Conservation (phyloP, 202 grass and related monocot species). For the Hordeum pubiflorum region DNA sequence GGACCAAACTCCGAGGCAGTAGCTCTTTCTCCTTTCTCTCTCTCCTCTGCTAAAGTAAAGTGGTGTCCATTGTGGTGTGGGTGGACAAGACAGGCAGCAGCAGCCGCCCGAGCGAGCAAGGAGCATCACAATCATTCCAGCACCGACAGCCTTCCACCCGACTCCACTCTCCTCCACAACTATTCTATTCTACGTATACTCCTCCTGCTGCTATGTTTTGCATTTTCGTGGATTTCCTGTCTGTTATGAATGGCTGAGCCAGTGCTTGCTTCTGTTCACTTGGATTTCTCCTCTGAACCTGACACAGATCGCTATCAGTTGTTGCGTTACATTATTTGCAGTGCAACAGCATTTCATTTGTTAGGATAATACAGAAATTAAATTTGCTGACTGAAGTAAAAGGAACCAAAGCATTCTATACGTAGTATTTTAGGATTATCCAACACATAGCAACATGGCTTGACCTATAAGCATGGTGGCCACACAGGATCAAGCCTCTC, state of each 20-base stretch:
- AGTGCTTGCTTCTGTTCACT: not conserved
- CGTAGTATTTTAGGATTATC: not conserved
- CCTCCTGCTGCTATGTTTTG: not conserved
- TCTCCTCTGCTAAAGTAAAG: slow-evolving; percentile 18
- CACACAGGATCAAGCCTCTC: not conserved
- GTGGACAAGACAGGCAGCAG: not conserved
- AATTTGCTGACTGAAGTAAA: not conserved
- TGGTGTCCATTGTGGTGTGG: not conserved
- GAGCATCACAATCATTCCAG: slow-evolving; percentile 28
- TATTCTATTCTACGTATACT: not conserved
- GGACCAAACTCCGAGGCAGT: slow-evolving; percentile 6
- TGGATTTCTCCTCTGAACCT: too few species aligned
- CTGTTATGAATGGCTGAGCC: not conserved
- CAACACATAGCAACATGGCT: not conserved
- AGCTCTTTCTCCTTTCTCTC: not conserved
- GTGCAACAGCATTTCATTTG: too few species aligned
- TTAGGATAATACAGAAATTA: too few species aligned
- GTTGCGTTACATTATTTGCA: too few species aligned
- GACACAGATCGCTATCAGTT: not conserved
- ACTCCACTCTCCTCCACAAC: not conserved
- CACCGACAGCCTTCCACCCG: slow-evolving; percentile 24
- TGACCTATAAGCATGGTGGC: not conserved
- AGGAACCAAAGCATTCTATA: not conserved
- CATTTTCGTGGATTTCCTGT: not conserved
- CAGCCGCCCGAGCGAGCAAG: not conserved